phyloP scores from a whole-genome alignment of 2,329 filamentous ascomycete genomes.

The Rachicladosporium sp. region DNA sequence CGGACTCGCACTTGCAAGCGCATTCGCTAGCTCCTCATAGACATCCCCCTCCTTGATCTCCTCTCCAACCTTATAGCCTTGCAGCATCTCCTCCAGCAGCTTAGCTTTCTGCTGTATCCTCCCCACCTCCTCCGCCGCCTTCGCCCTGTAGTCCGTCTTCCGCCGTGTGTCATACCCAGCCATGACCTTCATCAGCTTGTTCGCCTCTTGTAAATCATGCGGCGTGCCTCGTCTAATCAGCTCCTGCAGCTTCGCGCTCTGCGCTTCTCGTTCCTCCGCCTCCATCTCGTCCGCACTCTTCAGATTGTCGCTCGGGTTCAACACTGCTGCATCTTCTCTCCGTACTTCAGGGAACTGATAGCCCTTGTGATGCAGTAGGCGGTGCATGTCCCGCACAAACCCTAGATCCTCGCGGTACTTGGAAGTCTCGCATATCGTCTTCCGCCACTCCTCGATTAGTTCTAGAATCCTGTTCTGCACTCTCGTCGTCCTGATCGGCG shows the following conservation, averaged over 20 bases:
- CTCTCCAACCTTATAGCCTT: constrained; percentile 71
- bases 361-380: constrained; percentile 88
- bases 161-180: constrained; percentile 89
- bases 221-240: constrained; percentile 84
- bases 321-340: constrained; percentile 83
- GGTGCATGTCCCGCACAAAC: constrained; percentile 95
- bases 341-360: constrained; percentile 90
- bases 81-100: constrained; percentile 82
- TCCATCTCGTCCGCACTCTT: constrained; percentile 98
- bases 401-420: constrained; percentile 95
- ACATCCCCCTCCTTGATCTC: constrained; percentile 59
- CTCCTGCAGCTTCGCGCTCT: constrained; percentile 96
- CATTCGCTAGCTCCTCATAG: constrained; percentile 72
- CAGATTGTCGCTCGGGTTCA: constrained; percentile 93
- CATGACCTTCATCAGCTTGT: constrained; percentile 98
- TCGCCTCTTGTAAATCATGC: constrained; percentile 90
- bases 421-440: constrained; percentile 96
- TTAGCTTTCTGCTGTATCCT: constrained; percentile 94
- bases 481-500: constrained; percentile 70
- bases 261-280: constrained; percentile 84
- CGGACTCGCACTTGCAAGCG: constrained; percentile 84
- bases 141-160: constrained; percentile 95
- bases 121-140: constrained; percentile 86
- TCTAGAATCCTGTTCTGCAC: constrained; percentile 90
- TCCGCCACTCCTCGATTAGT: constrained; percentile 94